Evolutionary conservation across 1,284 basidiomycete genomes (phyloP).

Genomic region (Leccinum holopus): DNA sequence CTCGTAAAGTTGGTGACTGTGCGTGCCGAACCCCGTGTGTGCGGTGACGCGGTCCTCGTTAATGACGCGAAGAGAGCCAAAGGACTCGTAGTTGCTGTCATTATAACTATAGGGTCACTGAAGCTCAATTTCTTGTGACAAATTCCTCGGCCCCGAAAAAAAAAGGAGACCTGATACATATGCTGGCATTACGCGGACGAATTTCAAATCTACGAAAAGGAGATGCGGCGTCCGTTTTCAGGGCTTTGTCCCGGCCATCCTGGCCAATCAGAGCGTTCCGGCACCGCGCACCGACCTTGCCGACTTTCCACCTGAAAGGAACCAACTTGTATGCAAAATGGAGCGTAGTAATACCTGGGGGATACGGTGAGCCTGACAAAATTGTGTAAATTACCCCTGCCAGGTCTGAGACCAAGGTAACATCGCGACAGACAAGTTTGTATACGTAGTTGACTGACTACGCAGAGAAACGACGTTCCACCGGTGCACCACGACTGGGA

Average conservation of each 20-base stretch:
- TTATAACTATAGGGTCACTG: conserved; percentile 51
- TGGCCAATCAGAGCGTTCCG: background rate
- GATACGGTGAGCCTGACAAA: background rate
- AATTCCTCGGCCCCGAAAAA: background rate
- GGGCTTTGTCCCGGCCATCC: background rate
- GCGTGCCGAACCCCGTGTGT: conserved; percentile 80
- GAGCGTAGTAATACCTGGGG: background rate
- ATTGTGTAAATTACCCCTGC: background rate
- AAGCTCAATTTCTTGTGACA: background rate
- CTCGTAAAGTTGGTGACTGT: conserved; percentile 84
- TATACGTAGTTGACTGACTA: background rate
- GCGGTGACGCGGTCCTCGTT: conserved; percentile 90
- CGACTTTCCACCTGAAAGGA: no score
- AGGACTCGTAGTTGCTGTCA: conserved; percentile 55
- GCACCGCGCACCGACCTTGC: background rate
- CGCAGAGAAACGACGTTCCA: background rate
- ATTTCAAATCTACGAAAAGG: background rate
- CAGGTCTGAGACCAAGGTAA: background rate
- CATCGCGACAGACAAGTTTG: background rate
- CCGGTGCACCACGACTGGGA: no score
- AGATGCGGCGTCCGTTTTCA: background rate
- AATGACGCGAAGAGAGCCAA: conserved; percentile 69
- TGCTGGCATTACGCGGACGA: background rate
- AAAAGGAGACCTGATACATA: background rate
- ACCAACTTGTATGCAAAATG: background rate